Conservation (phyloP, 305 asterid genomes). For the Caryopteris hybrid region DNA sequence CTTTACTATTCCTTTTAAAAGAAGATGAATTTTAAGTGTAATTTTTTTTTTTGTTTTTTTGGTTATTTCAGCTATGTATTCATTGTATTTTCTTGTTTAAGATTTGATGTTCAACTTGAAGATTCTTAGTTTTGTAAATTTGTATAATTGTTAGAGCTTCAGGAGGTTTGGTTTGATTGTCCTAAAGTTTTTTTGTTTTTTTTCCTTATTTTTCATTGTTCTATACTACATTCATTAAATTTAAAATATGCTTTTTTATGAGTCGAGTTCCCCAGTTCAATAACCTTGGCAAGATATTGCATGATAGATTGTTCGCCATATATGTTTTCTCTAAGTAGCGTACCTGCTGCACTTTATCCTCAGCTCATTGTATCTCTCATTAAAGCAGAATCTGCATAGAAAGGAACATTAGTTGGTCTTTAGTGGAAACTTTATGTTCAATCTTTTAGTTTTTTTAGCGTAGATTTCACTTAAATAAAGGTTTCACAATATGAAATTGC, state of each 20-base stretch:
- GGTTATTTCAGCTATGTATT: not conserved
- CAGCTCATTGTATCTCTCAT: not conserved
- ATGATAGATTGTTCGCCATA: not conserved
- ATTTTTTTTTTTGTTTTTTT: not conserved
- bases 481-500: not conserved
- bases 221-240: no score
- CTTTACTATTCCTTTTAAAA: not conserved
- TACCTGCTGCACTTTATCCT: not conserved
- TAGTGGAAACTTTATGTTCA: no score
- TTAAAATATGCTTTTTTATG: not conserved
- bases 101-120: not conserved
- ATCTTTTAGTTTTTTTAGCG: not conserved
- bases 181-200: no score
- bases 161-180: no score
- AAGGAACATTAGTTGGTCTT: no score
- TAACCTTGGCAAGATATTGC: not conserved
- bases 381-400: not conserved
- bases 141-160: not conserved
- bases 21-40: not conserved
- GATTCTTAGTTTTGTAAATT: not conserved
- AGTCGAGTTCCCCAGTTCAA: not conserved
- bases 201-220: no score
- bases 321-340: not conserved
- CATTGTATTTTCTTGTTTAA: not conserved
- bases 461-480: no score